Base-by-base conservation (phyloP, 2,329 filamentous ascomycete genomes). In the Spiromastix sp. region DNA sequence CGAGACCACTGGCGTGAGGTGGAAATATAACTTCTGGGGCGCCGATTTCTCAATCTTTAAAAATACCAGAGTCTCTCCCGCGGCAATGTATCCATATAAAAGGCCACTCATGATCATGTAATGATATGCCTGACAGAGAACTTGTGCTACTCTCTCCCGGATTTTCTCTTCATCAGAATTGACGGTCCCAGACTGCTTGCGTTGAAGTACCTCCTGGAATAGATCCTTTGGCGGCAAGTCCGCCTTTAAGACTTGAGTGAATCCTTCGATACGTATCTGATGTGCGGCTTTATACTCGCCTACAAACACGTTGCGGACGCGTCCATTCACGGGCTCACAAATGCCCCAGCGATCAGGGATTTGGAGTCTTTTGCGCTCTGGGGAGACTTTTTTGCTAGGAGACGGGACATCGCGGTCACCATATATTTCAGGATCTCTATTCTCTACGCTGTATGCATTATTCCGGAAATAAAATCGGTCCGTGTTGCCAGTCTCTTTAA, bases 21-120 rank as follows among this genome's bases (percentile, higher is more conserved):
- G 18, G 21, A 33, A 30, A 24, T 21, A 33, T 16, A 33, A 12
- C 18, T 33, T 20, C 28, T 33, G 18, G 24, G 30, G 30, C 3
- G 30, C 2, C 7, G 30, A 33, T 7, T 33, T 16, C 18, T 33
- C 17, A 33, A 33, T 33, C 19, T 24, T 33, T 15, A 33, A 12
- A 16, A 33, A 24, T 17, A 33, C 24, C 18, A 33, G 18, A 21
- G 2, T 33, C 18, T 33, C 18, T 16, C 30, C 19, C n/a, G 18
- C 20, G n/a, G 18, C 11, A 33, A 24, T 9, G 24, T 33, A 24
- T 8, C 19, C 30, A 21, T 21, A 33, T 16, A 33, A 24, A 11
- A 33, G 30, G 12, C 30, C 30, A 12, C 30, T 33, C 12, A n/a
- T 13, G 18, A 33, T 33, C 30, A 33, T 33, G 18, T 33, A 33